Conservation (phyloP, 1,284 basidiomycete species). For the Stygiomarasmius scandens region DNA sequence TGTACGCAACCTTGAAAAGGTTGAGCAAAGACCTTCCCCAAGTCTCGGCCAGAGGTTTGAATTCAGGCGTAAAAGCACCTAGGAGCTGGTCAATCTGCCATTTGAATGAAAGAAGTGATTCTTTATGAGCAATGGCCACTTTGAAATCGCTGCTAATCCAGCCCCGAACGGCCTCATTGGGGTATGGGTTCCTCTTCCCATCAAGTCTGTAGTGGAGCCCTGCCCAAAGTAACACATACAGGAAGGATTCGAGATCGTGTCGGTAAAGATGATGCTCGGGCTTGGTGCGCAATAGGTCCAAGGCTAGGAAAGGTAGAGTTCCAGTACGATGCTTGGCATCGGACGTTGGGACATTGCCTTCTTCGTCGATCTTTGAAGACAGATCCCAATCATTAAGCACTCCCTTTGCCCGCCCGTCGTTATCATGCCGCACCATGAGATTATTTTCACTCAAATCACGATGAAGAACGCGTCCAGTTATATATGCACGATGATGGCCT, state of each 20-base stretch:
- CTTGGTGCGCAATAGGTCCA: conserved; percentile 20
- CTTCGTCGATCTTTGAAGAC: conserved; percentile 10
- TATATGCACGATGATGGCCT: conserved; percentile 23
- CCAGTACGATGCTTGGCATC: conserved; percentile 24
- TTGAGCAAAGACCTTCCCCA: not conserved
- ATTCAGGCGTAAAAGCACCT: not conserved
- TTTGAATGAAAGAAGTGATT: too few relatives aligned
- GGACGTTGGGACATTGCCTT: conserved; percentile 1
- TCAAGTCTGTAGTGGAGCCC: conserved; percentile 20
- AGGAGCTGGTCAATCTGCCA: not conserved
- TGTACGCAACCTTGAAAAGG: not conserved
- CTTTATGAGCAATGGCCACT: too few relatives aligned
- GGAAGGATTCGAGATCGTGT: conserved; percentile 34
- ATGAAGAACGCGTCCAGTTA: conserved; percentile 22
- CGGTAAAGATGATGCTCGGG: conserved; percentile 27
- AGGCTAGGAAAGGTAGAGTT: conserved; percentile 31
- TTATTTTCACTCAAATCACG: conserved; percentile 31
- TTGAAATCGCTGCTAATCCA: too few relatives aligned
- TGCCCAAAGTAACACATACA: conserved; percentile 31
- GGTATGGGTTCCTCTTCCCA: not conserved
- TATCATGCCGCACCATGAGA: conserved; percentile 26
- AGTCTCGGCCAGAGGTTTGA: not conserved
- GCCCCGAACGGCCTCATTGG: too few relatives aligned
- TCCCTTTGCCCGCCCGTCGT: conserved; percentile 14
- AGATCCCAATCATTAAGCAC: conserved; percentile 32